phyloP scores from a whole-genome alignment of 768 basidiomycete genomes.

The Tephrocybe sp. region DNA sequence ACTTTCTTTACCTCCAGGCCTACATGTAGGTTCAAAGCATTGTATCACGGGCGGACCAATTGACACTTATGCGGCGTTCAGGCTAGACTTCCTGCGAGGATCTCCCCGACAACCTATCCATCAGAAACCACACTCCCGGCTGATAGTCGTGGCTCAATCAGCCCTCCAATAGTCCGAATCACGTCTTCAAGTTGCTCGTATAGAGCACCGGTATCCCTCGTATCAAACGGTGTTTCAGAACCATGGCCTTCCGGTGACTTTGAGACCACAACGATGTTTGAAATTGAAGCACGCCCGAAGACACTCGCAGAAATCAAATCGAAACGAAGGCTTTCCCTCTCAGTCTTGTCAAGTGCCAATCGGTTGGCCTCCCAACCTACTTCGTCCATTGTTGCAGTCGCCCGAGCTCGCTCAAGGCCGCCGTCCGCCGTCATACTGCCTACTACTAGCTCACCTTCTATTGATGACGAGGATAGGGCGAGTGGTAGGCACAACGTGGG shows the following conservation, averaged over 20 bases:
- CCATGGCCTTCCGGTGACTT: neutral
- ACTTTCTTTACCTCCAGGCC: conserved; percentile 25
- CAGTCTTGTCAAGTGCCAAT: conserved; percentile 21
- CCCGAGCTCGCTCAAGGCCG: conserved; percentile 7
- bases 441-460: conserved; percentile 1
- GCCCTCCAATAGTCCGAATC: conserved; percentile 18
- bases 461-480: neutral
- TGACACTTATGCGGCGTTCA: conserved; percentile 1
- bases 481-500: neutral
- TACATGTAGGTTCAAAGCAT: conserved; percentile 17
- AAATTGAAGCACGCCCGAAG: conserved; percentile 23
- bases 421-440: conserved; percentile 8
- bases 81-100: neutral
- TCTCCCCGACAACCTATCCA: conserved; percentile 17
- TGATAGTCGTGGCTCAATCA: conserved; percentile 4
- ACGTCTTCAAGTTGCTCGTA: conserved; percentile 19
- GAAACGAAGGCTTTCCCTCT: conserved; percentile 35
- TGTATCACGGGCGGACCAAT: neutral
- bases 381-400: conserved; percentile 14
- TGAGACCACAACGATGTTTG: neutral
- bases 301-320: conserved; percentile 35
- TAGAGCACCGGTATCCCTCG: neutral
- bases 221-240: neutral
- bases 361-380: conserved; percentile 17
- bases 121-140: conserved; percentile 8